A percentile compares a stretch with the other conserved stretches of the same genome.
Conservation (phyloP, 306 rosid genomes). For the Gastrolobium villosum region DNA sequence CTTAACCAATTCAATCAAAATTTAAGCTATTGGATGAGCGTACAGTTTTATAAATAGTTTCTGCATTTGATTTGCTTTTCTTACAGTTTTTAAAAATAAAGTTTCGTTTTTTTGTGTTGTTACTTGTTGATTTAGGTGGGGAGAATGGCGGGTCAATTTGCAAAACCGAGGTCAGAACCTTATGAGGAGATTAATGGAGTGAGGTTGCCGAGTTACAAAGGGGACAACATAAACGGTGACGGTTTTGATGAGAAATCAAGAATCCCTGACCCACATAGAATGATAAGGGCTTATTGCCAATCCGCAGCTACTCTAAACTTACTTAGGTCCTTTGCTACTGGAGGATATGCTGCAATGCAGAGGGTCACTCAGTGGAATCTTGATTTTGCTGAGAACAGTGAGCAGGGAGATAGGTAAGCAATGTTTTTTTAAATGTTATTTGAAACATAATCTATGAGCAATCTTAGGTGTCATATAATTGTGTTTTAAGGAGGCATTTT, state of each 20-base stretch:
- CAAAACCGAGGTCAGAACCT: constrained; percentile 10
- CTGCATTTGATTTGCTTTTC: too few species aligned
- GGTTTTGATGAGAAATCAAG: constrained; percentile 69
- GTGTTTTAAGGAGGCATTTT: neutral
- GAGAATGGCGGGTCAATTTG: constrained; percentile 84
- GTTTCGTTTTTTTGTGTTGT: neutral
- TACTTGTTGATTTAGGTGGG: constrained; percentile 63
- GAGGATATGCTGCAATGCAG: constrained; percentile 90
- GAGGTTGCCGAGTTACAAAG: constrained; percentile 71
- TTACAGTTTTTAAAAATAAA: too few species aligned
- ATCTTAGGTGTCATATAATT: neutral
- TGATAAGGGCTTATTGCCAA: constrained; percentile 79
- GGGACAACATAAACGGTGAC: constrained; percentile 79
- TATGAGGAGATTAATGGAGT: constrained; percentile 69
- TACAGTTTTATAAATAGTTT: too few species aligned
- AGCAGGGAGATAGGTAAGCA: constrained; percentile 77
- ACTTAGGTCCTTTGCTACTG: constrained; percentile 78
- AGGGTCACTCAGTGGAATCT: constrained; percentile 84
- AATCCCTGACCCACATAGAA: constrained; percentile 76
- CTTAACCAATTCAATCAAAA: too few species aligned
- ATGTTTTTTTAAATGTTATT: neutral
- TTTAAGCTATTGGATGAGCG: too few species aligned
- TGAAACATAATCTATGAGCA: neutral
- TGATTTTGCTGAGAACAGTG: constrained; percentile 77
- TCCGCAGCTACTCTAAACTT: constrained; percentile 80